Conservation (phyloP, 2,329 filamentous ascomycete species). For the Neofusicoccum parvum region DNA sequence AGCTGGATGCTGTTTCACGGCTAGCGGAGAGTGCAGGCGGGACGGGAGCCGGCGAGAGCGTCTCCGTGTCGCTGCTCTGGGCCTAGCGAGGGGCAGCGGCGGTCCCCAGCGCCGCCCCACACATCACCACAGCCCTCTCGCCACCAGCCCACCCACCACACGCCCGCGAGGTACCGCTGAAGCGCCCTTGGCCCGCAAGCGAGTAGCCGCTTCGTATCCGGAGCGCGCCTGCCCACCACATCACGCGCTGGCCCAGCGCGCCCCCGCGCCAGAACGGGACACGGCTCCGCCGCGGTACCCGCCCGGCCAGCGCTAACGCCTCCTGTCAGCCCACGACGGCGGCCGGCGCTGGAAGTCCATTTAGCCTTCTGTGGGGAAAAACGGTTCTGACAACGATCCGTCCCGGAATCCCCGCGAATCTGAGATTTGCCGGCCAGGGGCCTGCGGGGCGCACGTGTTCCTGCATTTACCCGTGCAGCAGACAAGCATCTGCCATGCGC, state of each 20-base stretch:
- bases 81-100: neutral
- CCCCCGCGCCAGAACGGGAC: neutral
- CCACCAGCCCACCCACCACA: neutral
- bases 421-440: too few relatives aligned
- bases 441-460: too few relatives aligned
- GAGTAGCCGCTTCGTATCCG: neutral
- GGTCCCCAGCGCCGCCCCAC: constrained; percentile 11
- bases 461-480: too few relatives aligned
- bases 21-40: neutral
- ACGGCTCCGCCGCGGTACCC: neutral
- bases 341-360: neutral
- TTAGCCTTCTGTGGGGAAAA: constrained; percentile 12
- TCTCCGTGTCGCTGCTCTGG: constrained; percentile 4
- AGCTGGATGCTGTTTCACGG: neutral
- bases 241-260: neutral
- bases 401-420: neutral
- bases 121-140: neutral
- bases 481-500: too few relatives aligned
- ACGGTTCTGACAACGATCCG: neutral
- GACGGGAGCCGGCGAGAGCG: neutral
- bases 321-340: neutral
- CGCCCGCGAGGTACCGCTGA: neutral
- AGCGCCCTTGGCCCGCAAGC: neutral
- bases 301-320: neutral
- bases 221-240: neutral